Base-by-base conservation (phyloP, 495 filamentous ascomycete genomes). In the Neohortaea acidophila region DNA sequence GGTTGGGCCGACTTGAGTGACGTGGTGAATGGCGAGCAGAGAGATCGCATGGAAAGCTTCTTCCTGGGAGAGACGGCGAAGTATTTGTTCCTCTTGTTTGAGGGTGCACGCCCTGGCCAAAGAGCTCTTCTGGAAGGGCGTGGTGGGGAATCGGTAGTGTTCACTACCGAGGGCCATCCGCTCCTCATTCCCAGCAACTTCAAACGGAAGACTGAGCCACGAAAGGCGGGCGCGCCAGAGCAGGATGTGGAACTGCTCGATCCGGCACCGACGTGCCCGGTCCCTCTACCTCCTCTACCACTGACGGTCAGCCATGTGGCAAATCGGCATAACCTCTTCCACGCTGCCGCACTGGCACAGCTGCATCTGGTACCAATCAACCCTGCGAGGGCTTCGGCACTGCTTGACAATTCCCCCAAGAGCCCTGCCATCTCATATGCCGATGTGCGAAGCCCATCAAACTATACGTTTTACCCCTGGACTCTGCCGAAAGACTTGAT, bases 41-140 rank as follows among this genome's bases (percentile, higher is more conserved):
- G 70, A 51, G 89, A 97, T 53, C 78, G 89, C 13, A 97, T 97
- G 89, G 89, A 97, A 62, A 96, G 89, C 58, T 97, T 97, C 64
- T 96, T 94, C 56, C 66, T 96, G 1, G 85, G 91, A 2, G 89
- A 97, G 59, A 97, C 89, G 0, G 75, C 81, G 38, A 94, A 94
- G 58, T 97, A 97, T 57, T 62, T 97, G 37, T 92, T 84, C 45
- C 62, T 97, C 26, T 70, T 96, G 1, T 96, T 87, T 57, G 80
- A 89, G 35, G 67, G 72, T 23, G 67, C 74, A 12, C 89, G 96
- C 60, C 89, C 89, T 1, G 55, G 96, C 19, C 94, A 96, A 62
- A n/a, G n/a, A n/a, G n/a, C n/a, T n/a, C 21, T 14, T 7, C 25
- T 17, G 15, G 43, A 46, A 28, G 27, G 33, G 14, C 72, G 69